Evolutionary conservation across 371 early-diverging fungal species (phyloP).

Genomic region (Mortierella sp.): DNA sequence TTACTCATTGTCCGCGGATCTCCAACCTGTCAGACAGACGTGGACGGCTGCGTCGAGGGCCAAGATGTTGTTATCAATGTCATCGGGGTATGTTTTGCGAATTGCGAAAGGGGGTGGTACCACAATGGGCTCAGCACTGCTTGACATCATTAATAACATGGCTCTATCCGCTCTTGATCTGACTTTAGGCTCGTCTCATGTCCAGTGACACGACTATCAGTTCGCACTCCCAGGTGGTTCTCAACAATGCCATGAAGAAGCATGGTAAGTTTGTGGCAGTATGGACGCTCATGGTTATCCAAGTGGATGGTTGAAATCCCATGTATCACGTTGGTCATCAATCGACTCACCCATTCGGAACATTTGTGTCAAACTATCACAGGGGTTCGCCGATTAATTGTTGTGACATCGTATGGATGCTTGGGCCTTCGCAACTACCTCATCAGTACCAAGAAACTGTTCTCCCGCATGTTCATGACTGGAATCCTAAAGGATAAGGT

Average conservation of each 20-base stretch:
- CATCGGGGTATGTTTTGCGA: constrained; percentile 35
- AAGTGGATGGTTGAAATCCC: neutral
- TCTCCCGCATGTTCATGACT: constrained; percentile 48
- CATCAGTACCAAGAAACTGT: constrained; percentile 37
- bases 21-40: constrained; percentile 34
- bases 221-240: constrained; percentile 43
- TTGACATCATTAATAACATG: neutral
- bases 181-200: constrained; percentile 38
- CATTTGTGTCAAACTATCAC: neutral
- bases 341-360: neutral
- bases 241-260: constrained; percentile 51
- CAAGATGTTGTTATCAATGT: constrained; percentile 52
- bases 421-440: constrained; percentile 50
- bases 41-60: constrained; percentile 49
- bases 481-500: constrained; percentile 49
- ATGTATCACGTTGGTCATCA: neutral
- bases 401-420: constrained; percentile 48
- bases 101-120: neutral
- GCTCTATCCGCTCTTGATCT: neutral
- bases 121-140: neutral
- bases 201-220: constrained; percentile 39
- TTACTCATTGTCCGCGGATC: constrained; percentile 51
- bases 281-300: too few relatives aligned
- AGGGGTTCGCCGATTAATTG: constrained; percentile 43
- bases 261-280: constrained; percentile 30